Conservation (phyloP, 805 yeast species). For the Monosporozyma unispora region DNA sequence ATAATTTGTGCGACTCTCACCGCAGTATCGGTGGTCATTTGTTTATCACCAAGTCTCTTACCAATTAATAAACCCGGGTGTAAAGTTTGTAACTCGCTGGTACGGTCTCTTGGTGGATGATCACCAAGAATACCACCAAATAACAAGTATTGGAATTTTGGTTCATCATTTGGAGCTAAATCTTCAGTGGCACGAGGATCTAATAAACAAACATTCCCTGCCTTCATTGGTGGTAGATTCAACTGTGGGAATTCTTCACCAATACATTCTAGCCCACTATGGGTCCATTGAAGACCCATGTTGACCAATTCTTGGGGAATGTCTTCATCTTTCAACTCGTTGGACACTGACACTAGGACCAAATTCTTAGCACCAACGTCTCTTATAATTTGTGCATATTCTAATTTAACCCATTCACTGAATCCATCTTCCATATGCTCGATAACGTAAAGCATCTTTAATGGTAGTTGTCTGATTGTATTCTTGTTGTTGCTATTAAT, state of each 20-base stretch:
- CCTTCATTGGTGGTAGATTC: constrained; percentile 37
- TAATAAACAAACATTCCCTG: constrained; percentile 61
- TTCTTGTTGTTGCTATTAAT: not conserved
- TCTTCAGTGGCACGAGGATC: constrained; percentile 83
- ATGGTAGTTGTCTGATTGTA: not conserved
- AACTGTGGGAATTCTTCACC: constrained; percentile 25
- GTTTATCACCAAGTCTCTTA: constrained; percentile 75
- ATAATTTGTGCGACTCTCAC: constrained; percentile 83
- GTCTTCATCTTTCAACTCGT: constrained; percentile 46
- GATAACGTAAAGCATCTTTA: constrained; percentile 76
- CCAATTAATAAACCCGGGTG: constrained; percentile 68
- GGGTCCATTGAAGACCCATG: constrained; percentile 74
- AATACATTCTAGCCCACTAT: constrained; percentile 51
- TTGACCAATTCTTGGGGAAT: constrained; percentile 54
- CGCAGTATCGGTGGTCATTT: constrained; percentile 98
- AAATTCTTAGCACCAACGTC: constrained; percentile 78
- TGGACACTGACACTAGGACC: constrained; percentile 67
- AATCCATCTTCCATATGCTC: constrained; percentile 98
- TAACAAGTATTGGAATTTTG: constrained; percentile 72
- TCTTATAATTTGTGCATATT: constrained; percentile 69
- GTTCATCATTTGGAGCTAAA: constrained; percentile 59
- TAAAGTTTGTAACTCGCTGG: constrained; percentile 73
- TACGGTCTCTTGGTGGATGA: constrained; percentile 86
- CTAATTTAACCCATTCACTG: constrained; percentile 91
- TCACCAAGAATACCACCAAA: constrained; percentile 96